Evolutionary conservation across 352 stramenopile species (phyloP).

Genomic region (Phytophthora pisi): DNA sequence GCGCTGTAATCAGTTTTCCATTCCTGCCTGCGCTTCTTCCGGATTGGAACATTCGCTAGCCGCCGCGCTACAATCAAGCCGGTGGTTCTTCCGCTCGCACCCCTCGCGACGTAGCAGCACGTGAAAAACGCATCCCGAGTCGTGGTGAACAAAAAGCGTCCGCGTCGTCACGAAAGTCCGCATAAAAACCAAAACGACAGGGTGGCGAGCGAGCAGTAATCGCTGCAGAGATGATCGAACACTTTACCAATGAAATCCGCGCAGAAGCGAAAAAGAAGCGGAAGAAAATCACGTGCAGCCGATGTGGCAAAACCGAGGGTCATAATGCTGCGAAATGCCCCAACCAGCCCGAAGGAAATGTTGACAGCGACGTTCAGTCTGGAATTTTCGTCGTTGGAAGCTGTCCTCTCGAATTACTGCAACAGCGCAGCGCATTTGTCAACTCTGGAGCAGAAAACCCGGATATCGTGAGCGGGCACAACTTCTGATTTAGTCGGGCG

Average conservation of each 20-base stretch:
- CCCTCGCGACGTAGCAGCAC: background rate
- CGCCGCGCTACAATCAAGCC: background rate
- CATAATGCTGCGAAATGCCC: background rate
- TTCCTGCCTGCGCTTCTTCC: background rate
- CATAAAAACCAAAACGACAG: background rate
- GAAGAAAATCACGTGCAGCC: background rate
- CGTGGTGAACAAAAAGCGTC: background rate
- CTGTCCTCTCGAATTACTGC: background rate
- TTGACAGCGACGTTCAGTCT: background rate
- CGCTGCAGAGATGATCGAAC: background rate
- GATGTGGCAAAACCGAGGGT: background rate
- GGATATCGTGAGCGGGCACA: background rate
- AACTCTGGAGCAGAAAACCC: background rate
- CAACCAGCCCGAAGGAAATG: background rate
- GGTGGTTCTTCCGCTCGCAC: background rate
- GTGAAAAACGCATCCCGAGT: background rate
- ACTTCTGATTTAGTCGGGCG: background rate
- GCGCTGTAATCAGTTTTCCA: background rate
- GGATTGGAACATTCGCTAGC: background rate
- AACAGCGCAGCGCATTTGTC: background rate
- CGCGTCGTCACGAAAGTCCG: background rate
- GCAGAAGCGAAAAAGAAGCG: background rate
- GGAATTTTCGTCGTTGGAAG: background rate
- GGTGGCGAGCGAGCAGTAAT: background rate
- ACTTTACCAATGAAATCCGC: background rate